Conservation (phyloP, 768 basidiomycete species). For the Leccinum barrowsii region DNA sequence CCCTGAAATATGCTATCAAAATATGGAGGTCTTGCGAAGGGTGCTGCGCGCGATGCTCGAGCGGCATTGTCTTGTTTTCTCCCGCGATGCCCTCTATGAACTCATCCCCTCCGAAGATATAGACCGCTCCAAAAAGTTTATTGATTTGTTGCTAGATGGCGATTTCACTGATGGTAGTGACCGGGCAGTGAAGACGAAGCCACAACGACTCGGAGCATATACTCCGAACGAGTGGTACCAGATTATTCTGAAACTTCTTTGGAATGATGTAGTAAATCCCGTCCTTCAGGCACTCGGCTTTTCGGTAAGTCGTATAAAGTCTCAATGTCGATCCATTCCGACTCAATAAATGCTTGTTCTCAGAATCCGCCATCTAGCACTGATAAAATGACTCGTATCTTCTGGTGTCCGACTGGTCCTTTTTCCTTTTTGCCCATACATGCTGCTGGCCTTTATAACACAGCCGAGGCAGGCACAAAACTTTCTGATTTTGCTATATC, state of each 20-base stretch:
- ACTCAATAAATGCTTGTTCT: neutral
- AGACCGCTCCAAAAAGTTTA: neutral
- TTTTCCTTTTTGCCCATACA: neutral
- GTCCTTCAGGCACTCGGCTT: neutral
- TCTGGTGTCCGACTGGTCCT: neutral
- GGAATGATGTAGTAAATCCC: neutral
- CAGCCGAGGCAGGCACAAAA: neutral
- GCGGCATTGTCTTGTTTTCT: neutral
- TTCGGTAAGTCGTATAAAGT: neutral
- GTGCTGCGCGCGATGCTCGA: neutral
- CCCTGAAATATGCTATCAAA: neutral
- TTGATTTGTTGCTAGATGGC: neutral
- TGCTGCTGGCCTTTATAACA: neutral
- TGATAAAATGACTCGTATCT: neutral
- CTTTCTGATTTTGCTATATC: neutral
- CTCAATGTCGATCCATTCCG: neutral
- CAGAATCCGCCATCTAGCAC: neutral
- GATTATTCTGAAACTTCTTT: neutral
- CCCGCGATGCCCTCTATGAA: neutral
- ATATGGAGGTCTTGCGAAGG: neutral
- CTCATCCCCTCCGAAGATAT: neutral
- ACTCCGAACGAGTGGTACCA: neutral
- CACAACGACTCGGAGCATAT: neutral
- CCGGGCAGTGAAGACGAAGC: neutral
- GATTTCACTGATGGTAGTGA: neutral